Evolutionary conservation across 164 flowering plant genomes (phyloP), one percentile per base, ranked within the genome.

Genomic region (Stephania japonica): DNA sequence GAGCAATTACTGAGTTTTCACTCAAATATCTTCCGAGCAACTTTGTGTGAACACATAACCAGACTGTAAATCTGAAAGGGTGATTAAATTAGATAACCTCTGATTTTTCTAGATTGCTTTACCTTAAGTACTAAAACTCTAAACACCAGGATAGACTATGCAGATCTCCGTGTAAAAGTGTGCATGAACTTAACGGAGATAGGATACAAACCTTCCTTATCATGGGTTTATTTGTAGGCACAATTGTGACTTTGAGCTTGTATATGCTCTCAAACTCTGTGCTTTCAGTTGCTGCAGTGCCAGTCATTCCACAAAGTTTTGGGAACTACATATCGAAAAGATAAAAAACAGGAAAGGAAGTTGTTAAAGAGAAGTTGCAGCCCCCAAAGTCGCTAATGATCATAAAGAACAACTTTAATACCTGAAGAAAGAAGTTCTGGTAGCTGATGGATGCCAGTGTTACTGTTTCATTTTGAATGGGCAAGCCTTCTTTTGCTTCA

Each of bases 351-450:
- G 71, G n/a, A 65, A 43, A 75, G 14, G 59, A 41, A 49, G 68
- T 6, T 70, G 7, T 13, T 66, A 7, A 32, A 56, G 69, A 65
- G 43, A n/a, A 13, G 24, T 44, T 32, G 21, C 18, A 18, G 38
- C 5, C 18, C 1, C 38, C 12, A 6, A 32, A 32, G 38, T 21
- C 44, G 70, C 1, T 11, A 70, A 72, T 47, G 68, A 41, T 23
- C 61, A 69, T 13, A 44, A 32, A 70, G 61, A 32, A 75, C 47
- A 44, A 63, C 72, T 72, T 42, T 69, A 76, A 69, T 64, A 90
- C 98, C 97, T 95, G 99, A 32, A 95, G 94, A 81, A 95, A 95
- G 88, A 95, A 95, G 81, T 95, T 95, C 62, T 95, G 99, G 80
- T 95, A 95, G 74, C 99, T 95, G 77, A 95, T 93, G 76, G 99